Evolutionary conservation across 2,329 filamentous ascomycete species (phyloP).

Genomic region (Talaromyces sp.): DNA sequence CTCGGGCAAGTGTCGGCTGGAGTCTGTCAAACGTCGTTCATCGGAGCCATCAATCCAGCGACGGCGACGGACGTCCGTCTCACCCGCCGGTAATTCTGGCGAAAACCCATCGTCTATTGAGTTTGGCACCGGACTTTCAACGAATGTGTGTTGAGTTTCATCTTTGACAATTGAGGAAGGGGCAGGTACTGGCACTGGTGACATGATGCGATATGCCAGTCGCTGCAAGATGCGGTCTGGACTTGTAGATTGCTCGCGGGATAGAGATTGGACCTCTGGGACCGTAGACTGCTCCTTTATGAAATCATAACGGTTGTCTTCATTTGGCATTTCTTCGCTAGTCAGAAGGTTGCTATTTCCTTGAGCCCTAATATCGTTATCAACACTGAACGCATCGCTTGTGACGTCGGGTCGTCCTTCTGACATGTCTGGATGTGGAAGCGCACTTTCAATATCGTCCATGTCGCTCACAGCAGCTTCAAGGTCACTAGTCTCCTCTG

Average conservation of each 20-base stretch:
- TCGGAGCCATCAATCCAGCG: slow-evolving; percentile 16
- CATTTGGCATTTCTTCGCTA: not conserved
- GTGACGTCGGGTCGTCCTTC: not conserved
- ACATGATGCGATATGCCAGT: slow-evolving; percentile 12
- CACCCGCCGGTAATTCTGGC: not conserved
- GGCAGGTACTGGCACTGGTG: slow-evolving; percentile 11
- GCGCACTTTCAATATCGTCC: not conserved
- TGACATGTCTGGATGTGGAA: not conserved
- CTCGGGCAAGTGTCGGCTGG: not conserved
- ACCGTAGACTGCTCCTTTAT: not conserved
- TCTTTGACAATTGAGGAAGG: slow-evolving; percentile 15
- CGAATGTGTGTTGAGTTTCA: not conserved
- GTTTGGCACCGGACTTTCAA: not conserved
- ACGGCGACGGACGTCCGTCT: not conserved
- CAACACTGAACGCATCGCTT: not conserved
- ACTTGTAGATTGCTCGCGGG: not conserved
- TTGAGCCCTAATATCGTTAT: not conserved
- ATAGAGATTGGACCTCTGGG: not conserved
- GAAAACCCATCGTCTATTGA: not conserved
- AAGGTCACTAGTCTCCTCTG: slow-evolving; percentile 4
- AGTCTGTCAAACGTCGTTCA: not conserved
- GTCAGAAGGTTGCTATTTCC: not conserved
- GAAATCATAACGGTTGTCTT: not conserved
- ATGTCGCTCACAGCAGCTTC: not conserved
- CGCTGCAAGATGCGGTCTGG: not conserved